Percentiles rank a stretch among this genome's conserved stretches.
Evolutionary conservation across 192 early-diverging fungal species (phyloP).

Genomic region (Mortierella antarctica): DNA sequence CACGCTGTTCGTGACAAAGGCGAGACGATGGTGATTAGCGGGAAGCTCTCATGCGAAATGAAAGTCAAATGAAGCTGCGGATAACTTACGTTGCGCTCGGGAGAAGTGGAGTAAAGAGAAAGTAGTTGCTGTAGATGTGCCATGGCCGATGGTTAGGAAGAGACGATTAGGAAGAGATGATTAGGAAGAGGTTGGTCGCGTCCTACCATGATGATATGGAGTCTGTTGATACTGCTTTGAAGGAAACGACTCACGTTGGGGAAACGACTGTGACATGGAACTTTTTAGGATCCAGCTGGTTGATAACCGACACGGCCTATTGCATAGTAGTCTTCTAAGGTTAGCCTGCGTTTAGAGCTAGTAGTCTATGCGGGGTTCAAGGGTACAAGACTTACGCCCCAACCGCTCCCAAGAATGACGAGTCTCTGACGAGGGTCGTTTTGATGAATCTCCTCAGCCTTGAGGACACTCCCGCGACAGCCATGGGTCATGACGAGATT

Average conservation of each 20-base stretch:
- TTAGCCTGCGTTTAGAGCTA: too few species aligned
- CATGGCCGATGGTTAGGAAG: background rate
- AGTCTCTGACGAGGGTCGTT: slow-evolving; percentile 57
- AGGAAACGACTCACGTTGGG: slow-evolving; percentile 40
- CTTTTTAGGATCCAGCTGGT: slow-evolving; percentile 62
- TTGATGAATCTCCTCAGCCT: slow-evolving; percentile 54
- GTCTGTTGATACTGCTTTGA: background rate
- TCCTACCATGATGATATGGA: background rate
- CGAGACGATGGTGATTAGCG: background rate
- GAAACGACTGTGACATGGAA: slow-evolving; percentile 66
- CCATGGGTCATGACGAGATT: slow-evolving; percentile 57
- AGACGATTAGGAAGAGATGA: slow-evolving; percentile 1
- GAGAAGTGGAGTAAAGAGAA: slow-evolving; percentile 65
- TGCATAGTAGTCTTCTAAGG: too few species aligned
- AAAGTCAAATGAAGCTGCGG: too few species aligned
- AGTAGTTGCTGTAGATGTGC: slow-evolving; percentile 58
- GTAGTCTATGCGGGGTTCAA: too few species aligned
- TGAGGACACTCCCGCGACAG: slow-evolving; percentile 37
- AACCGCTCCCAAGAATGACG: slow-evolving; percentile 66
- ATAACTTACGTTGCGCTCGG: slow-evolving; percentile 60
- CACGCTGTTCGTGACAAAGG: slow-evolving; percentile 42
- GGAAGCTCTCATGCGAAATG: too few species aligned
- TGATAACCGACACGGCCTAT: slow-evolving; percentile 59
- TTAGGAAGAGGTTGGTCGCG: background rate
- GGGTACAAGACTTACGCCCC: slow-evolving; percentile 55